Conservation (phyloP, 495 filamentous ascomycete genomes). For the Penicillium antarcticum region DNA sequence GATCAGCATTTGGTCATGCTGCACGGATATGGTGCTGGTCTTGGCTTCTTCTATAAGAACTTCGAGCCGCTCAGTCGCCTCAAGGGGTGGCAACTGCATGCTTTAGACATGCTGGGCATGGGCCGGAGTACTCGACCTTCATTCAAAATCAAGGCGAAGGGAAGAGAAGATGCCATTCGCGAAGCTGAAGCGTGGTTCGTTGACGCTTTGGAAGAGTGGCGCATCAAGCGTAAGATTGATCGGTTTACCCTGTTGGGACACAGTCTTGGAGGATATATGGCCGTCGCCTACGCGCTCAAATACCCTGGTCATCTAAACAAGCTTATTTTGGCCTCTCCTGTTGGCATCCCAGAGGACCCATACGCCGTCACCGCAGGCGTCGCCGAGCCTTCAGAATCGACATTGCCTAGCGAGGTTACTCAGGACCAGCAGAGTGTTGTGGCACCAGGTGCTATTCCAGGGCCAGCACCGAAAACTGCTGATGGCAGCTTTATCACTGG, state of each 20-base stretch:
- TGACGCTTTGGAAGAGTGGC: conserved; percentile 95
- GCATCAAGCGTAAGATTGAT: conserved; percentile 80
- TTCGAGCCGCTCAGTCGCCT: conserved; percentile 80
- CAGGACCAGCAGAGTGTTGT: conserved; percentile 65
- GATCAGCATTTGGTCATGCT: conserved; percentile 93
- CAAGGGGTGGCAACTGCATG: conserved; percentile 84
- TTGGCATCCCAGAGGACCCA: conserved; percentile 93
- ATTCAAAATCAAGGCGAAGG: conserved; percentile 80
- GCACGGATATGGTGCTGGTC: conserved; percentile 92
- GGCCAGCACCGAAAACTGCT: conserved; percentile 38
- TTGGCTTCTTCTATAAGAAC: conserved; percentile 98
- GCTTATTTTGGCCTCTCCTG: conserved; percentile 89
- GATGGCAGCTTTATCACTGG: conserved; percentile 61
- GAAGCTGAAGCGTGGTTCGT: conserved; percentile 97
- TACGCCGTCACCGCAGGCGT: conserved; percentile 80
- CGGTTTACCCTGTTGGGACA: conserved; percentile 91
- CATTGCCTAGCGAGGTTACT: conserved; percentile 67
- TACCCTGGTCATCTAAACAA: conserved; percentile 94
- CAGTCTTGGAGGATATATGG: conserved; percentile 90
- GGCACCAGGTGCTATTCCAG: conserved; percentile 22
- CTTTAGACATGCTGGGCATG: conserved; percentile 92
- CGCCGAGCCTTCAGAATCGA: conserved; percentile 69
- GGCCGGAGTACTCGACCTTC: conserved; percentile 81
- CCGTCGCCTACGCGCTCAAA: conserved; percentile 91
- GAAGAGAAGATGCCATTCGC: conserved; percentile 72